These are phyloP conservation scores for Lasiodiplodia gonubiensis DNA, from an alignment of 2,329 filamentous ascomycete genomes.

Conservation along the genomic window DNA sequence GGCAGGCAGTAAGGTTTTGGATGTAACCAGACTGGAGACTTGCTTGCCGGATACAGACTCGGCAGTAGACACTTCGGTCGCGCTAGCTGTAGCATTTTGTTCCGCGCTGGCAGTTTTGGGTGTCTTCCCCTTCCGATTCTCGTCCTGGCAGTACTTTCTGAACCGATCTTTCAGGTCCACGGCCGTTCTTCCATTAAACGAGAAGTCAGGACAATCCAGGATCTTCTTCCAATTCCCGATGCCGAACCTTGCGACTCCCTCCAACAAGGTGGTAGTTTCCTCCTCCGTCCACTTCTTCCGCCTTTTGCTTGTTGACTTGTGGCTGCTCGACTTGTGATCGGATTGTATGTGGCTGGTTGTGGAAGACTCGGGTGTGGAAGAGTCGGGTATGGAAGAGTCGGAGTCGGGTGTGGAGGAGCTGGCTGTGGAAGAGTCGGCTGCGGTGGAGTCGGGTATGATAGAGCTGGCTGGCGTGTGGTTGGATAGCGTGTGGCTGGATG, in stretches of 20 bases:
- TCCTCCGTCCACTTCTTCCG: slow-evolving; percentile 67
- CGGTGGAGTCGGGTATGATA: too few species aligned
- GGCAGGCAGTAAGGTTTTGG: slow-evolving; percentile 8
- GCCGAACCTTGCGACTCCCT: slow-evolving; percentile 65
- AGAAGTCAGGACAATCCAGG: slow-evolving; percentile 60
- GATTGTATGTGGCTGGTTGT: too few species aligned
- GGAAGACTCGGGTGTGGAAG: too few species aligned
- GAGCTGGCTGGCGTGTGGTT: too few species aligned
- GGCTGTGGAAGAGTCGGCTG: too few species aligned
- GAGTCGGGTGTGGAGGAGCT: too few species aligned
- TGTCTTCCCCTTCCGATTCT: slow-evolving; percentile 43
- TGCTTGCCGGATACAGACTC: slow-evolving; percentile 6
- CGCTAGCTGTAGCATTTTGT: not conserved
- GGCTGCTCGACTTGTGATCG: too few species aligned
- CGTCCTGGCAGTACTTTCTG: slow-evolving; percentile 60
- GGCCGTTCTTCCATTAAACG: slow-evolving; percentile 64
- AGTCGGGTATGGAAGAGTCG: too few species aligned
- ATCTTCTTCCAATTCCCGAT: slow-evolving; percentile 71
- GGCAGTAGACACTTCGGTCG: not conserved
- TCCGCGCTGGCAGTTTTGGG: not conserved
- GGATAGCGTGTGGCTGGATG: too few species aligned
- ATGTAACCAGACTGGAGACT: slow-evolving; percentile 7
- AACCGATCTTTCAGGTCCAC: slow-evolving; percentile 69
- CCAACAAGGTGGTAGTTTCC: slow-evolving; percentile 63
- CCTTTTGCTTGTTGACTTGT: not conserved